These are phyloP conservation scores for Sarcodon aspratus DNA, from an alignment of 768 basidiomycete species.

Conservation along the genomic window DNA sequence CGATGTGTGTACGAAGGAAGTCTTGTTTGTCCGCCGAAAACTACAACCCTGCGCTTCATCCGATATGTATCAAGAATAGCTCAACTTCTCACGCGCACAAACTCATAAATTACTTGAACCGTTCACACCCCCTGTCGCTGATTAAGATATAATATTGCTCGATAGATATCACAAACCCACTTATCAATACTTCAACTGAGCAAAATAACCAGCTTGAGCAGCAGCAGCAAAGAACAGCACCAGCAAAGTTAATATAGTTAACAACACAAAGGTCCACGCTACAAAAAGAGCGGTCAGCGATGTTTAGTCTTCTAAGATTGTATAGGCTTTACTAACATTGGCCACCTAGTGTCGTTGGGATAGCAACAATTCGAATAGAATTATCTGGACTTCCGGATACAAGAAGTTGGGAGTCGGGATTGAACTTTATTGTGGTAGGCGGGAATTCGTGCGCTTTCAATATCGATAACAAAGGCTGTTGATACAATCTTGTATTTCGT, in stretches of 20 bases:
- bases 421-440: constrained; percentile 83
- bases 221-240: constrained; percentile 19
- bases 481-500: too few species aligned
- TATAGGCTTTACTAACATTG: constrained; percentile 32
- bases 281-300: not conserved
- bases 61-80: too few species aligned
- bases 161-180: too few species aligned
- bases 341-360: constrained; percentile 44
- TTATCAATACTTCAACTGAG: too few species aligned
- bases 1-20: too few species aligned
- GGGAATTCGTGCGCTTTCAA: constrained; percentile 94
- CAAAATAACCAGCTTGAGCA: constrained; percentile 7
- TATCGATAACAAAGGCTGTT: constrained; percentile 79
- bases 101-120: too few species aligned
- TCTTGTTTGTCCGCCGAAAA: too few species aligned
- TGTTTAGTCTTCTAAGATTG: not conserved
- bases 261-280: constrained; percentile 19
- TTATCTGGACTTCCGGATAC: constrained; percentile 90
- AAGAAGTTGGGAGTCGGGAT: constrained; percentile 66
- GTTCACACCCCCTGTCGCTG: too few species aligned
- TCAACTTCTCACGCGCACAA: too few species aligned
- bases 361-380: constrained; percentile 65
- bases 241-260: constrained; percentile 16
- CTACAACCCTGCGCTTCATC: too few species aligned
- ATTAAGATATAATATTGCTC: too few species aligned